Conservation (phyloP, 805 yeast genomes). For the Maudiozyma serrabonitensis region DNA sequence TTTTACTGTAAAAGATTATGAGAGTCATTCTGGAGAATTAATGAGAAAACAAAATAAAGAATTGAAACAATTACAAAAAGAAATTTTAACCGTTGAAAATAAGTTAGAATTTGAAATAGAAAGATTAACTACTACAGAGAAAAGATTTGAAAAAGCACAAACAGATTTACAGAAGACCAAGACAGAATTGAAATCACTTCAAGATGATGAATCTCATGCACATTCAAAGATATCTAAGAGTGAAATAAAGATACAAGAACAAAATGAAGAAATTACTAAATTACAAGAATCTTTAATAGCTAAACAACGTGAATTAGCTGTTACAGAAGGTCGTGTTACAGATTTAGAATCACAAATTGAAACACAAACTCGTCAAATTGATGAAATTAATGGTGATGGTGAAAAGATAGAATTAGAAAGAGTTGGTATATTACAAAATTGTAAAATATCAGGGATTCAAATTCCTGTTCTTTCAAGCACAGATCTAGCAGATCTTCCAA, state of each 20-base stretch:
- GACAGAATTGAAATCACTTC: conserved; percentile 24
- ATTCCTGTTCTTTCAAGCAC: conserved; percentile 53
- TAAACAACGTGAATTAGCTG: conserved; percentile 28
- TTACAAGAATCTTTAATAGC: conserved; percentile 27
- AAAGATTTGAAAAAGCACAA: conserved; percentile 35
- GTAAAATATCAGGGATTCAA: conserved; percentile 61
- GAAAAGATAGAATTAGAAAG: conserved; percentile 48
- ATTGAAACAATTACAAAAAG: conserved; percentile 49
- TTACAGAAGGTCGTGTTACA: conserved; percentile 40
- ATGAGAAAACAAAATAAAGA: conserved; percentile 50
- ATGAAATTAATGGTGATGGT: conserved; percentile 40
- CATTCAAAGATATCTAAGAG: conserved; percentile 30
- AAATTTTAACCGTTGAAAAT: conserved; percentile 49
- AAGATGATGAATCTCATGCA: conserved; percentile 27
- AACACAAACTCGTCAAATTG: conserved; percentile 27
- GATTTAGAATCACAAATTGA: conserved; percentile 29
- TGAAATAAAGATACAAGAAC: conserved; percentile 35
- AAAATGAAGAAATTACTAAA: conserved; percentile 29
- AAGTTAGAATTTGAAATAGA: conserved; percentile 58
- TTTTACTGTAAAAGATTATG: conserved; percentile 59
- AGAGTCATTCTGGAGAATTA: conserved; percentile 51
- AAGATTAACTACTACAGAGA: conserved; percentile 43
- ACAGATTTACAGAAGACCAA: conserved; percentile 33
- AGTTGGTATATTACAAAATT: conserved; percentile 50
- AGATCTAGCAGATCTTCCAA: conserved; percentile 48